These are phyloP conservation scores for Microbotryum intermedium DNA, from an alignment of 1,284 basidiomycete species.

Conservation along the genomic window DNA sequence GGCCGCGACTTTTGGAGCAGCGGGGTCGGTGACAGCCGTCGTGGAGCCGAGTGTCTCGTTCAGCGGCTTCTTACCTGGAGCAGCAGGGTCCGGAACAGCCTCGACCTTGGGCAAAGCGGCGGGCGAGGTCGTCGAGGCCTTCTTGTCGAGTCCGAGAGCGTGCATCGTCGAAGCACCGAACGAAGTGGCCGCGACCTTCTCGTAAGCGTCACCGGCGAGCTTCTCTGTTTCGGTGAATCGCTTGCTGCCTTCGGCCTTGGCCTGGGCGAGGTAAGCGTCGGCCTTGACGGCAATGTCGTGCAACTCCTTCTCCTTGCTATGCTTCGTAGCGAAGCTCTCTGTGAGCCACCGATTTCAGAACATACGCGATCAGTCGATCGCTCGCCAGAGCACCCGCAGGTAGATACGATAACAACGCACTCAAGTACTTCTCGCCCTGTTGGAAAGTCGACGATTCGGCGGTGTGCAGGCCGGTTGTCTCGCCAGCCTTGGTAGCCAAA, in stretches of 20 bases:
- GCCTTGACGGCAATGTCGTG: background rate
- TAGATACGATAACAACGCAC: background rate
- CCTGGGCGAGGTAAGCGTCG: constrained; percentile 2
- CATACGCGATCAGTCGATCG: background rate
- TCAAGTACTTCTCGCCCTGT: background rate
- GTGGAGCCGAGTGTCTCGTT: background rate
- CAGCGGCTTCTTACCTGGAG: background rate
- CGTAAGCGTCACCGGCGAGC: background rate
- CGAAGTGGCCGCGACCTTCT: background rate
- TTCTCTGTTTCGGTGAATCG: background rate
- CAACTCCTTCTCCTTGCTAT: background rate
- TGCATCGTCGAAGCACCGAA: constrained; percentile 4
- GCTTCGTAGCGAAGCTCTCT: background rate
- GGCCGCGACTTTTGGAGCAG: background rate
- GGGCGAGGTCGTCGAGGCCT: background rate
- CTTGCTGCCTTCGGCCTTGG: constrained; percentile 1
- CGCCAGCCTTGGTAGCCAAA: background rate
- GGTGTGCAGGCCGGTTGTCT: background rate
- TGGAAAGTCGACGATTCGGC: background rate
- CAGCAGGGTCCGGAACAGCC: background rate
- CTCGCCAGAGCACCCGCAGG: background rate
- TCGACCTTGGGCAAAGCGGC: background rate
- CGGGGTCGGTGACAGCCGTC: background rate
- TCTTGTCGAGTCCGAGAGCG: constrained; percentile 2
- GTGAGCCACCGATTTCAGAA: background rate